Base-by-base conservation (phyloP, 1,284 basidiomycete species). In the Wallemia mellicola region DNA sequence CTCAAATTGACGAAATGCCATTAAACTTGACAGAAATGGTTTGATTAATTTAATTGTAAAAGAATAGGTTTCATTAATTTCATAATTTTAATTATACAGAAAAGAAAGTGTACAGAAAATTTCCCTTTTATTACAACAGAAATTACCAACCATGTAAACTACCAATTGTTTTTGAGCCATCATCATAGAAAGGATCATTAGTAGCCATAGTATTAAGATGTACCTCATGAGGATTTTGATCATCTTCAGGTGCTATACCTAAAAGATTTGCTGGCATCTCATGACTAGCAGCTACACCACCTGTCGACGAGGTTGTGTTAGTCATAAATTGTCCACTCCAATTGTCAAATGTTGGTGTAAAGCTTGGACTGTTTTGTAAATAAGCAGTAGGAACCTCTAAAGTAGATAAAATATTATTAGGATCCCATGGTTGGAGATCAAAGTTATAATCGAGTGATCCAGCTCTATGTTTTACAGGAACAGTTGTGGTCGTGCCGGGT, bases 21-120 rank as follows among this genome's bases (percentile, higher is more conserved):
- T 84, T 89, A 63, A 88, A 88, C 68, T 84, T 86, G 61, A 83
- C 84, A 32, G 85, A 87, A 67, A 77, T 86, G 62, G 85, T 86
- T 65, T 86, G 68, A 74, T 60, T 30, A 30, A 30, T 30, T 30
- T 30, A 7, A 17, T 48, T n/a, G 19, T 48, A n/a, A 11, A 15
- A 48, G 19, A 48, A n/a, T 48, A 48, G 19, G 5, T n/a, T n/a
- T n/a, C n/a, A n/a, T n/a, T n/a, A n/a, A n/a, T n/a, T n/a, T n/a
- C n/a, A n/a, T n/a, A n/a, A n/a, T n/a, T n/a, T 19, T 32, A 32
- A 32, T 32, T 32, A 9, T 32, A 9, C 9, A 19, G 7, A 32
- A 32, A 9, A 9, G 30, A 32, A 19, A 9, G 30, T 9, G 30
- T 32, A 32, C 30, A 32, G 30, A 32, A 7, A 19, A 9, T 7